Conservation (phyloP, 2,329 filamentous ascomycete genomes). For the Curvularia sp. region DNA sequence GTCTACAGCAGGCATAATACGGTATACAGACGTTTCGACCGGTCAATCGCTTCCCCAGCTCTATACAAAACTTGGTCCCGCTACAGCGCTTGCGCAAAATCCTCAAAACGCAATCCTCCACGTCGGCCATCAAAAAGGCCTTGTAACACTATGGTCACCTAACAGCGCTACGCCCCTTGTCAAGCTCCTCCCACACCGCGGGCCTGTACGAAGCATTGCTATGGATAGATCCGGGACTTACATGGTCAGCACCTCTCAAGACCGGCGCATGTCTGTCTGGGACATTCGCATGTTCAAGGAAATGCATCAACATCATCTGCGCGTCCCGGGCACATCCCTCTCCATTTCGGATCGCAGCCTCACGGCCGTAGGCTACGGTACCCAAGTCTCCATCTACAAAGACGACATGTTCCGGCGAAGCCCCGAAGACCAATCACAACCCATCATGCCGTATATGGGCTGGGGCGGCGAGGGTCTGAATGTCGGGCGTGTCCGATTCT, state of each 20-base stretch:
- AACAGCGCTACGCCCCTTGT: constrained; percentile 87
- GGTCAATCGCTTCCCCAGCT: constrained; percentile 87
- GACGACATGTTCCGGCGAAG: constrained; percentile 79
- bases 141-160: constrained; percentile 94
- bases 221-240: constrained; percentile 91
- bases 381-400: constrained; percentile 87
- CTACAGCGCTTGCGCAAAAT: constrained; percentile 86
- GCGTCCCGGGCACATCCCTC: constrained; percentile 81
- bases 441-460: constrained; percentile 86
- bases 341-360: constrained; percentile 88
- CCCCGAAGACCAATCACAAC: constrained; percentile 70
- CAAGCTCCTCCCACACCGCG: constrained; percentile 87
- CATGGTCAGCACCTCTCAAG: constrained; percentile 93
- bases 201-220: constrained; percentile 84
- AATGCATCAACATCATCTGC: constrained; percentile 86
- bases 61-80: constrained; percentile 82
- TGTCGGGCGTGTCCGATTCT: constrained; percentile 86
- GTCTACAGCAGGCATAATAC: constrained; percentile 80
- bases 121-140: constrained; percentile 92
- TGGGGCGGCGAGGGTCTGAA: constrained; percentile 87
- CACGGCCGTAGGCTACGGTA: constrained; percentile 90
- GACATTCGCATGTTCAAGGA: constrained; percentile 94
- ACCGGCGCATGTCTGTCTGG: constrained; percentile 92
- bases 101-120: constrained; percentile 91
- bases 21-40: constrained; percentile 95